Evolutionary conservation across 208 protist genomes (phyloP).

Genomic region (Crithidia expoeki): DNA sequence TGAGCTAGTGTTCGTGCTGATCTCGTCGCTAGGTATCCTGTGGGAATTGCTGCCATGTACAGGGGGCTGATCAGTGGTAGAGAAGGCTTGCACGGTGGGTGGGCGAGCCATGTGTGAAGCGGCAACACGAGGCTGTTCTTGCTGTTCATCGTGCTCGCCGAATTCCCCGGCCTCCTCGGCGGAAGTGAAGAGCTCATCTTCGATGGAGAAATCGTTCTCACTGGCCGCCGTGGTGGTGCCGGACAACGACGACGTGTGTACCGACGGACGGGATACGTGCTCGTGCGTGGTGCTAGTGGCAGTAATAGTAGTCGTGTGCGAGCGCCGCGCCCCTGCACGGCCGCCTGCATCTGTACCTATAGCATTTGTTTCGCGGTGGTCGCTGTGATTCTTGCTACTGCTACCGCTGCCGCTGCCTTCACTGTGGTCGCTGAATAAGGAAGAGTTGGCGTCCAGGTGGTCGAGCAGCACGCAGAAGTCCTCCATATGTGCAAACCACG

Average conservation of each 20-base stretch:
- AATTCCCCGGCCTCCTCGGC: slow-evolving; percentile 22
- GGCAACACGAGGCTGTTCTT: background rate
- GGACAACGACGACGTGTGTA: slow-evolving; percentile 10
- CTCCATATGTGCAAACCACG: slow-evolving; percentile 24
- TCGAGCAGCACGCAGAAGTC: slow-evolving; percentile 30
- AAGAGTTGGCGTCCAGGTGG: slow-evolving; percentile 7
- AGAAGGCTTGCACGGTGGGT: background rate
- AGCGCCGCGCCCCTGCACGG: background rate
- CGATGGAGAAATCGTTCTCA: slow-evolving; percentile 24
- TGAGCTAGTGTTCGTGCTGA: background rate
- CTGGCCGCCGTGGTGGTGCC: slow-evolving; percentile 17
- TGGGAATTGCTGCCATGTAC: background rate
- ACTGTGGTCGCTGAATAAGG: background rate
- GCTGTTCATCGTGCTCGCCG: slow-evolving; percentile 3
- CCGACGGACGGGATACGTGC: slow-evolving; percentile 6
- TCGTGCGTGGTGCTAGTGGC: slow-evolving; percentile 19
- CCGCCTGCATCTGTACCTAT: background rate
- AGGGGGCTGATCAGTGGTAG: background rate
- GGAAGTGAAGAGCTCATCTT: slow-evolving; percentile 26
- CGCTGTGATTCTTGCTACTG: background rate
- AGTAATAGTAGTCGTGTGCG: slow-evolving; percentile 10
- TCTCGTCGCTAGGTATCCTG: background rate
- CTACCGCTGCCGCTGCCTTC: background rate
- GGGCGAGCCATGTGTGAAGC: background rate
- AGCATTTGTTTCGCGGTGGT: background rate